Percentiles rank a stretch among this genome's conserved stretches.
Conservation (phyloP, 2,329 filamentous ascomycete species). For the Xylaria sp. region DNA sequence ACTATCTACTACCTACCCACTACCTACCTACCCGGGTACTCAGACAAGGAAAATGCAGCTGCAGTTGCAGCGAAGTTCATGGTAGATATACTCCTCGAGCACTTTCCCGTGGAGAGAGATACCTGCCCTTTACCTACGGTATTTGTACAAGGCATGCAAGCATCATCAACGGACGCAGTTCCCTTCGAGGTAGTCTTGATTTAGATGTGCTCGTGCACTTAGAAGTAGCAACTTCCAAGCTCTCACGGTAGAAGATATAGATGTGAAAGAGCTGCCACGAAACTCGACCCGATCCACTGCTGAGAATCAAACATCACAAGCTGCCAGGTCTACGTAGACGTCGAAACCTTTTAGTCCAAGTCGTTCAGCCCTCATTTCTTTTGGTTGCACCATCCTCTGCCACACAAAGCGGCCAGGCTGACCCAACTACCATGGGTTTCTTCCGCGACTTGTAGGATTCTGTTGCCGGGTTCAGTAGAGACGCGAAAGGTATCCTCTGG, state of each 20-base stretch:
- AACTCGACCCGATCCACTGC: background rate
- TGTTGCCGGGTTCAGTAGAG: slow-evolving; percentile 30
- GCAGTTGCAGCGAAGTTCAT: slow-evolving; percentile 9
- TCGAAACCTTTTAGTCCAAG: background rate
- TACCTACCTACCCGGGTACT: background rate
- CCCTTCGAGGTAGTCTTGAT: slow-evolving; percentile 1
- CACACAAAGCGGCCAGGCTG: background rate
- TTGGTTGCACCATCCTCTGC: background rate
- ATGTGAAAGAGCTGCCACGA: background rate
- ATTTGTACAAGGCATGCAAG: background rate
- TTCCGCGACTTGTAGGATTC: slow-evolving; percentile 35
- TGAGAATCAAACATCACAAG: background rate
- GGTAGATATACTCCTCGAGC: background rate
- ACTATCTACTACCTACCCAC: background rate
- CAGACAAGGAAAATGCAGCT: background rate
- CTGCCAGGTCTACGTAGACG: background rate
- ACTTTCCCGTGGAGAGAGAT: slow-evolving; percentile 8
- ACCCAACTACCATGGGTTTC: slow-evolving; percentile 26
- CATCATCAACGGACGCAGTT: background rate
- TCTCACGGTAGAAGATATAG: background rate
- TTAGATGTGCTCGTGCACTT: background rate
- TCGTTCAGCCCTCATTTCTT: background rate
- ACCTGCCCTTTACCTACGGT: background rate
- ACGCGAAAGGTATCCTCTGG: slow-evolving; percentile 25
- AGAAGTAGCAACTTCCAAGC: slow-evolving; percentile 6